phyloP scores from a whole-genome alignment of 768 basidiomycete species.

The Amanita exitialis region DNA sequence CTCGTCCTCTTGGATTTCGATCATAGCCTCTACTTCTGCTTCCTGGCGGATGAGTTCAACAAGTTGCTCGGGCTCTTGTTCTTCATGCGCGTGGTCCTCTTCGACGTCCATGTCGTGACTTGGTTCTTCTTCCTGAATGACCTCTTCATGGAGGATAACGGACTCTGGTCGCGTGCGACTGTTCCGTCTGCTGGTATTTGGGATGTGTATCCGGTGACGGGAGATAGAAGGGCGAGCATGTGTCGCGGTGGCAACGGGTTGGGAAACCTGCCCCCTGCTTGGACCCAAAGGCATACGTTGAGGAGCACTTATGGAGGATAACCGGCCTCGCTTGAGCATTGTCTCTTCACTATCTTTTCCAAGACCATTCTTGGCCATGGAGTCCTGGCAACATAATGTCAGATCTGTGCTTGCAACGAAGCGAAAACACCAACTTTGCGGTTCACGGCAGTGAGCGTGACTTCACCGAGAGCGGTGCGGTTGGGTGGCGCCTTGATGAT shows the following conservation, averaged over 20 bases:
- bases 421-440: conserved; percentile 45
- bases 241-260: conserved; percentile 28
- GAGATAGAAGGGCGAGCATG: conserved; percentile 24
- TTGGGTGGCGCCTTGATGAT: conserved; percentile 47
- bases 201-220: conserved; percentile 20
- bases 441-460: conserved; percentile 69
- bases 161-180: conserved; percentile 32
- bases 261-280: conserved; percentile 30
- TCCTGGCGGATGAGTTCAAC: conserved; percentile 34
- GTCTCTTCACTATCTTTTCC: conserved; percentile 66
- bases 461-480: conserved; percentile 73
- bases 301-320: conserved; percentile 49
- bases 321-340: conserved; percentile 55
- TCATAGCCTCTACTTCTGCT: conserved; percentile 56
- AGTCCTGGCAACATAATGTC: conserved; percentile 25
- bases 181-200: conserved; percentile 23
- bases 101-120: conserved; percentile 55
- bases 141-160: conserved; percentile 30
- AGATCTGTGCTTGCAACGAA: neutral
- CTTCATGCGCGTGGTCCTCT: conserved; percentile 25
- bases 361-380: conserved; percentile 30
- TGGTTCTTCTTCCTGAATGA: conserved; percentile 26
- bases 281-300: conserved; percentile 67
- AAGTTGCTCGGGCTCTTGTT: conserved; percentile 23
- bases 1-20: conserved; percentile 40